phyloP scores from a whole-genome alignment of 345 rosid genomes.

The Jatropha curcas region DNA sequence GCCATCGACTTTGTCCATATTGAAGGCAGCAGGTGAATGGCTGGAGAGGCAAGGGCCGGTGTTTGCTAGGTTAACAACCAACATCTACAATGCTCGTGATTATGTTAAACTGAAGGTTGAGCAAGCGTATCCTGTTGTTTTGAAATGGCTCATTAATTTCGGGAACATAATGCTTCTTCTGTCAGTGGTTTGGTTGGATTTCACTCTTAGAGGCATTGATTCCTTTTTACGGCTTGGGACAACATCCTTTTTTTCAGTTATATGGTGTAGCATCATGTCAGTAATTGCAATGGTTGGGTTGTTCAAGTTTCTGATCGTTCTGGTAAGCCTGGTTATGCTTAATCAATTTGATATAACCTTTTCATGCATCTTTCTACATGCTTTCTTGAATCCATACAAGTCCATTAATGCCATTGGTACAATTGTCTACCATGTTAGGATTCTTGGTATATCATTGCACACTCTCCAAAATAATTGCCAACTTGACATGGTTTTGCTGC shows the following conservation, averaged over 20 bases:
- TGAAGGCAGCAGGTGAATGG: conserved; percentile 50
- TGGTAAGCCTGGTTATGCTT: conserved; percentile 53
- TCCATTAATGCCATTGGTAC: not conserved
- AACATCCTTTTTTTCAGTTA: conserved; percentile 69
- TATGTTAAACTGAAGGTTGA: conserved; percentile 47
- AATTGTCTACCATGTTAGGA: not conserved
- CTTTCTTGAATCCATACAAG: not conserved
- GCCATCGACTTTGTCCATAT: conserved; percentile 34
- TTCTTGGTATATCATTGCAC: not conserved
- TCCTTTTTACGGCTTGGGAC: conserved; percentile 90
- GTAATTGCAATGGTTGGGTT: conserved; percentile 75
- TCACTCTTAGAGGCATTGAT: conserved; percentile 77
- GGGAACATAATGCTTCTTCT: conserved; percentile 73
- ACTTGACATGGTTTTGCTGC: not conserved
- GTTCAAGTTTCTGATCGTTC: conserved; percentile 59
- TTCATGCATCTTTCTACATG: not conserved
- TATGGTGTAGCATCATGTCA: conserved; percentile 93
- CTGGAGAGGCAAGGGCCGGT: conserved; percentile 65
- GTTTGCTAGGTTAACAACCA: conserved; percentile 35
- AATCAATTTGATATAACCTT: conserved; percentile 2
- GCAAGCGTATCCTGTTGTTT: conserved; percentile 54
- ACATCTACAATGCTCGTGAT: conserved; percentile 45
- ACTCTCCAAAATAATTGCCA: not conserved
- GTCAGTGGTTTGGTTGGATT: conserved; percentile 84
- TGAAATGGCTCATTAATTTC: conserved; percentile 65